Conservation (phyloP, 805 yeast species). For the Saturnispora bothae region DNA sequence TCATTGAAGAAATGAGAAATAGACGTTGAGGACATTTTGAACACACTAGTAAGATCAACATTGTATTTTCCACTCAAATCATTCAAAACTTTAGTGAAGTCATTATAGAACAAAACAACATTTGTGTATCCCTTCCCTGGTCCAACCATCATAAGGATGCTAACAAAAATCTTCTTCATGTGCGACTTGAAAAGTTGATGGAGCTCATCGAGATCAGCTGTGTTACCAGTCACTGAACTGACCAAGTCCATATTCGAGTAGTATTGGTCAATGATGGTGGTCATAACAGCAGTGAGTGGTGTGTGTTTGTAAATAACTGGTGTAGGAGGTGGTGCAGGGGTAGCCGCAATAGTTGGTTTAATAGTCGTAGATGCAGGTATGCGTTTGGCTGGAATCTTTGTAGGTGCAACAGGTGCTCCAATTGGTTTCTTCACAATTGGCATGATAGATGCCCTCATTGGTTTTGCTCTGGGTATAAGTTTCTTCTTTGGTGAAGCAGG, state of each 20-base stretch:
- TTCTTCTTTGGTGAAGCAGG: no score
- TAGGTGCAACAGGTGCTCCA: constrained; percentile 2
- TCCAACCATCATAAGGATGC: constrained; percentile 22
- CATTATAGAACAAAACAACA: constrained; percentile 25
- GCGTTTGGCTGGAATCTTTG: no score
- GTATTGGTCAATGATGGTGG: constrained; percentile 14
- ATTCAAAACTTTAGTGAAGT: constrained; percentile 21
- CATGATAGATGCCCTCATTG: no score
- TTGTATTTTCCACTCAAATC: constrained; percentile 12
- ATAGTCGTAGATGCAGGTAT: background rate
- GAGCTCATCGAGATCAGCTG: constrained; percentile 14
- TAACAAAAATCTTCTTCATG: constrained; percentile 20
- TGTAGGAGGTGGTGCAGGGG: constrained; percentile 3
- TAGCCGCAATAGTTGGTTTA: background rate
- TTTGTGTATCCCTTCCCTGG: constrained; percentile 16
- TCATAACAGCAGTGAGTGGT: constrained; percentile 11
- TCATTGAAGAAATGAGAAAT: constrained; percentile 9
- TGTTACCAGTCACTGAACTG: constrained; percentile 4
- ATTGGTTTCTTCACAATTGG: no score
- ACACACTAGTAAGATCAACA: constrained; percentile 16
- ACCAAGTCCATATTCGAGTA: constrained; percentile 16
- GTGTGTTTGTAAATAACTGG: constrained; percentile 15
- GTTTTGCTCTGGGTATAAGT: no score
- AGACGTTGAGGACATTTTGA: constrained; percentile 17
- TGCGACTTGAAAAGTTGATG: constrained; percentile 17